These are phyloP conservation scores for Sanghuangporus sanghuang DNA, from an alignment of 1,284 basidiomycete genomes.

Conservation along the genomic window DNA sequence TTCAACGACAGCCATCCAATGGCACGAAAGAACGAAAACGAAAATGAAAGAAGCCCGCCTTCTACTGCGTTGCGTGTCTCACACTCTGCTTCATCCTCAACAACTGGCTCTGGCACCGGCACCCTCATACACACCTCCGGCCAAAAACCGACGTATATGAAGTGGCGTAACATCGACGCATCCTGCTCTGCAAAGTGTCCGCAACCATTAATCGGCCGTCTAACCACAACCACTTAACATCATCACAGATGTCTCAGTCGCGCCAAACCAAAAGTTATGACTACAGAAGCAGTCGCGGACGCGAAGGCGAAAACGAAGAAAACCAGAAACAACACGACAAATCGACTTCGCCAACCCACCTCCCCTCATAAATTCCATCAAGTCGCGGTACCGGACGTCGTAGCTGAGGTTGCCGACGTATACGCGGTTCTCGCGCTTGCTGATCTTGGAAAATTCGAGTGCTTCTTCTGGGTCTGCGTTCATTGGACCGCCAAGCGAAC, in stretches of 20 bases:
- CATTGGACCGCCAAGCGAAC: conserved; percentile 85
- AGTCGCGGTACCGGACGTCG: conserved; percentile 95
- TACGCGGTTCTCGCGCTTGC: conserved; percentile 96
- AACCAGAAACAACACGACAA: conserved; percentile 20
- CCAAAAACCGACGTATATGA: not conserved
- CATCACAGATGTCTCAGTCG: conserved; percentile 1
- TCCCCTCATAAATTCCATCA: conserved; percentile 98
- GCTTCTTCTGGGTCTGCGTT: conserved; percentile 88
- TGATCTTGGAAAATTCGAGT: conserved; percentile 84
- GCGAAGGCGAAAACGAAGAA: not conserved
- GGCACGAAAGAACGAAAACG: conserved; percentile 10
- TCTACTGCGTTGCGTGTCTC: conserved; percentile 5
- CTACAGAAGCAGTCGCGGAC: not conserved
- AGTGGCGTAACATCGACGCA: not conserved
- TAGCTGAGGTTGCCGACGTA: conserved; percentile 98
- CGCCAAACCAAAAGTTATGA: not conserved
- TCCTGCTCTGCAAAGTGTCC: not conserved
- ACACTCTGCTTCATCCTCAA: conserved; percentile 10
- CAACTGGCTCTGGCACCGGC: conserved; percentile 7
- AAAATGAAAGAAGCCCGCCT: conserved; percentile 10
- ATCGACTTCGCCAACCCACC: conserved; percentile 81
- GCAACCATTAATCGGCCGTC: conserved; percentile 1
- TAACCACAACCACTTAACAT: conserved; percentile 12
- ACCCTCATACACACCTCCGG: not conserved
- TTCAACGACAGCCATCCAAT: conserved; percentile 35